These are phyloP conservation scores for Cyclanthera cordifolia DNA, from an alignment of 306 rosid genomes.

Conservation along the genomic window DNA sequence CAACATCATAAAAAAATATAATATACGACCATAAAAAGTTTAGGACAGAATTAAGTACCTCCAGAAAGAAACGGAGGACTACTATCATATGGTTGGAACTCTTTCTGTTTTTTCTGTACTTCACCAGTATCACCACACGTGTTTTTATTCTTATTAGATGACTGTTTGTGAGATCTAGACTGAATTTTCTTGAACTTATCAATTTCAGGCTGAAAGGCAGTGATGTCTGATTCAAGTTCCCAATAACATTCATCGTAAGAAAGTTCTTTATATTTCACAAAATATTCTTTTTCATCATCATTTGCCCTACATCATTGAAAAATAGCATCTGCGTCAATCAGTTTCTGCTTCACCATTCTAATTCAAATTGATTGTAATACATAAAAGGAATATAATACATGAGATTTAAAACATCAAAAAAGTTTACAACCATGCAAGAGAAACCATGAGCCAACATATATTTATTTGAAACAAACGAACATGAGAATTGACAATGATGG, in stretches of 20 bases:
- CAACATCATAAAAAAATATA: background rate
- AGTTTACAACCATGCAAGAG: background rate
- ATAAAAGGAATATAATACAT: background rate
- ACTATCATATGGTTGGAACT: constrained; percentile 78
- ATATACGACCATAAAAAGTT: constrained; percentile 13
- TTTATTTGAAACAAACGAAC: background rate
- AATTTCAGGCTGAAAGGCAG: constrained; percentile 90
- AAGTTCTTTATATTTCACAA: constrained; percentile 97
- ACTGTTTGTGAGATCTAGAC: constrained; percentile 44
- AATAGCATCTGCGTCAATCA: constrained; percentile 8
- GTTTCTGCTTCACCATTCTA: constrained; percentile 19
- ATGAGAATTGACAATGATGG: background rate
- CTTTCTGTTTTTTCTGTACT: constrained; percentile 58
- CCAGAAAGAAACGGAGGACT: constrained; percentile 83
- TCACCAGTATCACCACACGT: constrained; percentile 41
- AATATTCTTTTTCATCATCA: constrained; percentile 66
- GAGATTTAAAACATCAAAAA: background rate
- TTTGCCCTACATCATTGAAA: constrained; percentile 50
- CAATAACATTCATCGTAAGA: constrained; percentile 86
- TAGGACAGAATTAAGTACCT: constrained; percentile 28
- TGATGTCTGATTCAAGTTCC: constrained; percentile 82
- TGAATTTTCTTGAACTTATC: constrained; percentile 64
- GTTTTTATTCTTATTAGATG: constrained; percentile 50
- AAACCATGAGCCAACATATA: background rate
- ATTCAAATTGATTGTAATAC: background rate